phyloP scores from a whole-genome alignment of 2,329 filamentous ascomycete genomes.

The Exophiala lecanii-corni region DNA sequence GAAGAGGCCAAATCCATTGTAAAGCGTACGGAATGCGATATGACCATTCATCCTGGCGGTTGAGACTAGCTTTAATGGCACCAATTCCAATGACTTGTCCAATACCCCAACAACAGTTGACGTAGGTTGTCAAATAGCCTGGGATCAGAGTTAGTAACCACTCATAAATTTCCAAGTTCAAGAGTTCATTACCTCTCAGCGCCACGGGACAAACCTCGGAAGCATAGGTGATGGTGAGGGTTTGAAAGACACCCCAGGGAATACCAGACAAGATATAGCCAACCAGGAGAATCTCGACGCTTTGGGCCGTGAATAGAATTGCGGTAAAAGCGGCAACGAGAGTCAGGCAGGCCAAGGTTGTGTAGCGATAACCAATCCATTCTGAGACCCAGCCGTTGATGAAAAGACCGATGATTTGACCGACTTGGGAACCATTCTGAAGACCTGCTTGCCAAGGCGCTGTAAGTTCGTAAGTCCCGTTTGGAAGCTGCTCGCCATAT shows the following conservation, averaged over 20 bases:
- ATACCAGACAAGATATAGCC: constrained; percentile 36
- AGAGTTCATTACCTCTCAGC: constrained; percentile 27
- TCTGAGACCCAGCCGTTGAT: constrained; percentile 63
- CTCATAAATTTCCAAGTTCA: not conserved
- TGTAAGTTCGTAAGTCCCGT: constrained; percentile 43
- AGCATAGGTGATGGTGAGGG: constrained; percentile 44
- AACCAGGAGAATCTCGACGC: constrained; percentile 30
- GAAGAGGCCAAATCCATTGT: constrained; percentile 51
- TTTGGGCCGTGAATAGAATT: constrained; percentile 37
- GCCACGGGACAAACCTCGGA: constrained; percentile 44
- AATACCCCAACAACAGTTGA: constrained; percentile 43
- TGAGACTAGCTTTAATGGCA: constrained; percentile 46
- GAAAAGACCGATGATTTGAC: constrained; percentile 62
- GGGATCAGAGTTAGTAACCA: not conserved
- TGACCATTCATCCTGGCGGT: constrained; percentile 44
- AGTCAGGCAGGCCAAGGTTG: constrained; percentile 54
- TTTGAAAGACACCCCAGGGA: constrained; percentile 43
- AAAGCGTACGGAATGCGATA: constrained; percentile 49
- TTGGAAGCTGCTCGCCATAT: constrained; percentile 36
- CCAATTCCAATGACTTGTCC: constrained; percentile 50
- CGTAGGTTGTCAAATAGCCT: constrained; percentile 43
- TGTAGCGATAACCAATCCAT: constrained; percentile 60
- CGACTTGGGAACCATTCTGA: constrained; percentile 48
- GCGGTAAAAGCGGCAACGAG: constrained; percentile 37
- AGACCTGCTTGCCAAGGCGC: constrained; percentile 55